These are phyloP conservation scores for Fibroporia radiculosa DNA, from an alignment of 768 basidiomycete species.

Conservation along the genomic window DNA sequence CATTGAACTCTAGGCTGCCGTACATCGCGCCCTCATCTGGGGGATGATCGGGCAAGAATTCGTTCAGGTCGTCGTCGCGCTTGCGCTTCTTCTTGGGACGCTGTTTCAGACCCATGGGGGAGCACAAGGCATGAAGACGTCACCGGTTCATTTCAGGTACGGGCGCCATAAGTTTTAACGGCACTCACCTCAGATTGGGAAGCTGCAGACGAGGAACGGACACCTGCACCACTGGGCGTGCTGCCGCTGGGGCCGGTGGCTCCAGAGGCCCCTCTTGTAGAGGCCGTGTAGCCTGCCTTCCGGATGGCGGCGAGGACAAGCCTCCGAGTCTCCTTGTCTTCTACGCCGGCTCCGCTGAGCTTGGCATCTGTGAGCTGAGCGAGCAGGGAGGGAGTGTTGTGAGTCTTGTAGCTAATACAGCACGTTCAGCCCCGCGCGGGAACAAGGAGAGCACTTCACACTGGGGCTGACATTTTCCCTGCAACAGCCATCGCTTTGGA, in stretches of 20 bases:
- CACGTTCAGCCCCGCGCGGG: neutral
- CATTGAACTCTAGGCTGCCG: slow-evolving; percentile 62
- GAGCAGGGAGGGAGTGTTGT: slow-evolving; percentile 54
- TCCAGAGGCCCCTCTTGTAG: neutral
- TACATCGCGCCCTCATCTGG: slow-evolving; percentile 41
- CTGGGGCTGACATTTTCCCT: slow-evolving; percentile 53
- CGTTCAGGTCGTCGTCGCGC: slow-evolving; percentile 41
- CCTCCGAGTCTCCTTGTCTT: slow-evolving; percentile 58
- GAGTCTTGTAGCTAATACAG: slow-evolving; percentile 55
- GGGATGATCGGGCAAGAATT: slow-evolving; percentile 47
- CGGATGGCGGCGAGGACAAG: slow-evolving; percentile 49
- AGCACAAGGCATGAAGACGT: slow-evolving; percentile 1
- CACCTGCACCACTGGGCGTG: slow-evolving; percentile 7
- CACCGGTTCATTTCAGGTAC: slow-evolving; percentile 2
- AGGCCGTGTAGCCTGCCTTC: slow-evolving; percentile 50
- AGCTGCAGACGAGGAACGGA: slow-evolving; percentile 1
- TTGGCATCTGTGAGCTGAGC: slow-evolving; percentile 50
- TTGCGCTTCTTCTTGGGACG: slow-evolving; percentile 49
- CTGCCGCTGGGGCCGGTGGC: neutral
- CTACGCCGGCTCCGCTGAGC: slow-evolving; percentile 49
- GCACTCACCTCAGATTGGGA: slow-evolving; percentile 13
- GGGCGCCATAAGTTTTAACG: neutral
- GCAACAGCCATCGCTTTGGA: slow-evolving; percentile 63
- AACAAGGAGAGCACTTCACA: neutral
- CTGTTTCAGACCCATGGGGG: slow-evolving; percentile 5